Conservation (phyloP, 1,139 yeast species). For the Scheffersomyces quercinus region DNA sequence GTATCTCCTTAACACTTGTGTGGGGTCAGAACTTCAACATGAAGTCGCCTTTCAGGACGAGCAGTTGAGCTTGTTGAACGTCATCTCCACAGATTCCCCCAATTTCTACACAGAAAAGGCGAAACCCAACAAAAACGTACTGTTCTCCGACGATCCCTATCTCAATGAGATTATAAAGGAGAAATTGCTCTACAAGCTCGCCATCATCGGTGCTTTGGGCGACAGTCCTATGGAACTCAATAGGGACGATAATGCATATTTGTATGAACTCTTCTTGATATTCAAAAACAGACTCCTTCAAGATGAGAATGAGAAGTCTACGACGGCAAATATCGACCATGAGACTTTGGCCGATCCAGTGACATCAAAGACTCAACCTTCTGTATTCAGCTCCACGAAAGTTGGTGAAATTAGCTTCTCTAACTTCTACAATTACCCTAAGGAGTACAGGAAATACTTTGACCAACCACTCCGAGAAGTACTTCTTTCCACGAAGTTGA, state of each 20-base stretch:
- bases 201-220: constrained; percentile 42
- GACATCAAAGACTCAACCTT: constrained; percentile 1
- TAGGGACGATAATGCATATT: constrained; percentile 26
- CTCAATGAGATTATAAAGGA: constrained; percentile 35
- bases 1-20: constrained; percentile 39
- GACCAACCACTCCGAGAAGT: constrained; percentile 28
- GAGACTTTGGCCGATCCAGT: not conserved
- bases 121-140: constrained; percentile 9
- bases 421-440: constrained; percentile 16
- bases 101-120: constrained; percentile 18
- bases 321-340: constrained; percentile 2
- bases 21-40: constrained; percentile 35
- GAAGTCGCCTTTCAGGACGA: constrained; percentile 23
- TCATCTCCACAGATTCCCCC: constrained; percentile 27
- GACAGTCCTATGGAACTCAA: constrained; percentile 30
- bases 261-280: constrained; percentile 33
- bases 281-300: constrained; percentile 31
- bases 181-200: constrained; percentile 38
- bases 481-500: constrained; percentile 21
- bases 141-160: constrained; percentile 32
- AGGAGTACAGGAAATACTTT: constrained; percentile 23
- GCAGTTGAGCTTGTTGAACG: constrained; percentile 29
- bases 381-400: constrained; percentile 15
- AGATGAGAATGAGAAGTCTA: constrained; percentile 12
- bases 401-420: constrained; percentile 24